Conservation (phyloP, 148 eudicot species). For the Fagopyrum tataricum region DNA sequence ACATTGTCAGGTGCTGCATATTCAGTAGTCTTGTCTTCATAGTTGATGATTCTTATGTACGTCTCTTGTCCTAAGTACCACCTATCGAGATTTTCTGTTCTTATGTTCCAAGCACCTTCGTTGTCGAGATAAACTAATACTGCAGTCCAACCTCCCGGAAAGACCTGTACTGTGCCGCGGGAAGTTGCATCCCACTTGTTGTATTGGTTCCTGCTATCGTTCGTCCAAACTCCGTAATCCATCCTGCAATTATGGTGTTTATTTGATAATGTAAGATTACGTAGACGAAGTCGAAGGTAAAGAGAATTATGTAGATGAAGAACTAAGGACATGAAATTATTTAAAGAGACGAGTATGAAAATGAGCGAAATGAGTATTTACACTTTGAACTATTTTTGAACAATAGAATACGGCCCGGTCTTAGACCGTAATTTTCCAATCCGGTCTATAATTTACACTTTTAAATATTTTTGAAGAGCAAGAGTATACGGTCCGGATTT, state of each 20-base stretch:
- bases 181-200: constrained; percentile 90
- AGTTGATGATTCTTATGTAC: constrained; percentile 63
- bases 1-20: constrained; percentile 57
- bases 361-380: too few relatives aligned
- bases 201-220: constrained; percentile 55
- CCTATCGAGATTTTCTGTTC: constrained; percentile 78
- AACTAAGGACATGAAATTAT: too few relatives aligned
- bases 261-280: too few relatives aligned
- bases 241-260: constrained; percentile 64
- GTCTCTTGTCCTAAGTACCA: constrained; percentile 99
- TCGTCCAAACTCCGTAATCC: constrained; percentile 84
- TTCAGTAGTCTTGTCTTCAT: constrained; percentile 55
- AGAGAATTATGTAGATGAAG: too few relatives aligned
- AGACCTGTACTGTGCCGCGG: constrained; percentile 83
- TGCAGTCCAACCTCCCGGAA: constrained; percentile 90
- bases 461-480: too few relatives aligned
- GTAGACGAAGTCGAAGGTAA: too few relatives aligned
- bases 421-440: too few relatives aligned
- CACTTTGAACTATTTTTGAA: too few relatives aligned
- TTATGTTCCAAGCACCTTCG: constrained; percentile 87
- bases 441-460: too few relatives aligned
- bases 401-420: too few relatives aligned
- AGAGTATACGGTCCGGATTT: too few relatives aligned
- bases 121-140: constrained; percentile 77
- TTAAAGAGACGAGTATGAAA: too few relatives aligned